Percentiles rank a stretch among this genome's conserved stretches.
Evolutionary conservation across 1,139 yeast species (phyloP).

Genomic region (Diutina sp.): DNA sequence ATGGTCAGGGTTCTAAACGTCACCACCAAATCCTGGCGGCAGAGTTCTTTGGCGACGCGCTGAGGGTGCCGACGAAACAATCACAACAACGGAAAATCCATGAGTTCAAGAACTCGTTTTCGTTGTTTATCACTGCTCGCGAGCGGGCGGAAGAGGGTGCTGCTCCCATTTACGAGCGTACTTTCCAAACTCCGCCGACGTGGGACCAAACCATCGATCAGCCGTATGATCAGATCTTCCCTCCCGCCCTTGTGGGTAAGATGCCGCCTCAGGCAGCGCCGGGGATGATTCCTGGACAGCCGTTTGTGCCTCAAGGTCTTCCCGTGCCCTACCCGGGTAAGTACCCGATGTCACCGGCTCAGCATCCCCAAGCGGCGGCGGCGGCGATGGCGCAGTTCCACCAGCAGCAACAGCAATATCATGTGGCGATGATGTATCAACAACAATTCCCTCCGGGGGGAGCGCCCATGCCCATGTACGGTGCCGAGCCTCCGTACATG

Average conservation of each 20-base stretch:
- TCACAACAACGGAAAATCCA: conserved; percentile 22
- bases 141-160: conserved; percentile 19
- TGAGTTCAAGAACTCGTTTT: conserved; percentile 38
- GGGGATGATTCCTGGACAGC: conserved; percentile 7
- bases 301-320: conserved; percentile 6
- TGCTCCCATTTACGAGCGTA: conserved; percentile 33
- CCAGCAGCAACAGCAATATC: conserved; percentile 23
- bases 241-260: conserved; percentile 4
- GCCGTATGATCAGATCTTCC: conserved; percentile 33
- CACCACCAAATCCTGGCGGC: conserved; percentile 30
- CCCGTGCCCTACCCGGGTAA: conserved; percentile 6
- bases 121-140: conserved; percentile 35
- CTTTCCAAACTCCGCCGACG: conserved; percentile 69
- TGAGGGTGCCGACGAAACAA: conserved; percentile 34
- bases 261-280: conserved; percentile 12
- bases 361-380: conserved; percentile 9
- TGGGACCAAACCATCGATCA: conserved; percentile 56
- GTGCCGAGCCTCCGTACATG: background rate
- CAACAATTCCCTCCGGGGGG: conserved; percentile 7
- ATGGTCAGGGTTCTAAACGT: conserved; percentile 12
- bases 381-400: conserved; percentile 23
- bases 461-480: conserved; percentile 1
- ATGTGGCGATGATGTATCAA: conserved; percentile 23
- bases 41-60: conserved; percentile 36
- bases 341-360: conserved; percentile 11